Conservation (phyloP, 208 protist species). For the Leishmania gerbilli region DNA sequence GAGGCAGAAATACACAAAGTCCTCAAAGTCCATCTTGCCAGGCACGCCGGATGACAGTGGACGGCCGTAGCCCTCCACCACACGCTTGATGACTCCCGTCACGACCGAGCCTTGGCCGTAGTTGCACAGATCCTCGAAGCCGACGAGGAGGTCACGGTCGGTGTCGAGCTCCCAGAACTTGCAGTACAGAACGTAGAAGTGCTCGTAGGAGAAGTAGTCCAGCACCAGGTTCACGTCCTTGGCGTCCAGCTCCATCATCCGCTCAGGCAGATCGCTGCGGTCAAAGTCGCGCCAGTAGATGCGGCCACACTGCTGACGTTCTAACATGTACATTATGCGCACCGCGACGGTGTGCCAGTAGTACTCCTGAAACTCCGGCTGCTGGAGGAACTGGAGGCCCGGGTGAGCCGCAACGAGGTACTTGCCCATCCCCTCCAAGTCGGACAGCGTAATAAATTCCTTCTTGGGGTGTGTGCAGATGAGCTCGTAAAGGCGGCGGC, state of each 20-base stretch:
- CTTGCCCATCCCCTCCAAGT: constrained; percentile 66
- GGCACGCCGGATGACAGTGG: constrained; percentile 52
- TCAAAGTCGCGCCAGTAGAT: constrained; percentile 90
- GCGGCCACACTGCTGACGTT: constrained; percentile 72
- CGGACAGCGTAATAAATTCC: constrained; percentile 66
- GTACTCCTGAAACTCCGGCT: constrained; percentile 95
- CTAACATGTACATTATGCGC: constrained; percentile 95
- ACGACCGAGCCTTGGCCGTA: constrained; percentile 85
- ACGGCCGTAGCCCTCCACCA: constrained; percentile 75
- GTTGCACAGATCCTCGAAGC: constrained; percentile 84
- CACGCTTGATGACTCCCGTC: constrained; percentile 71
- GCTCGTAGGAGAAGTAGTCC: constrained; percentile 98
- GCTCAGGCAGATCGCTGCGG: constrained; percentile 82
- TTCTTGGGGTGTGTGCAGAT: constrained; percentile 47
- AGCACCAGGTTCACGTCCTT: constrained; percentile 90
- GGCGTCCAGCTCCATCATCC: constrained; percentile 77
- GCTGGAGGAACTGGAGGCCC: constrained; percentile 94
- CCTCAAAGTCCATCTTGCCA: constrained; percentile 90
- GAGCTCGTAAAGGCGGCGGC: constrained; percentile 79
- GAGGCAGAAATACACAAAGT: constrained; percentile 97
- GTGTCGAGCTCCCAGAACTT: constrained; percentile 99
- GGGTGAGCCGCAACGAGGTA: constrained; percentile 89
- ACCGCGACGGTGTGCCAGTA: constrained; percentile 95
- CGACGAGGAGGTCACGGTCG: constrained; percentile 93
- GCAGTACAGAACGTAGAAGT: constrained; percentile 99